Evolutionary conservation across 2,329 filamentous ascomycete species (phyloP), one percentile per base, ranked within the genome.

Genomic region (Juglanconis juglandina): DNA sequence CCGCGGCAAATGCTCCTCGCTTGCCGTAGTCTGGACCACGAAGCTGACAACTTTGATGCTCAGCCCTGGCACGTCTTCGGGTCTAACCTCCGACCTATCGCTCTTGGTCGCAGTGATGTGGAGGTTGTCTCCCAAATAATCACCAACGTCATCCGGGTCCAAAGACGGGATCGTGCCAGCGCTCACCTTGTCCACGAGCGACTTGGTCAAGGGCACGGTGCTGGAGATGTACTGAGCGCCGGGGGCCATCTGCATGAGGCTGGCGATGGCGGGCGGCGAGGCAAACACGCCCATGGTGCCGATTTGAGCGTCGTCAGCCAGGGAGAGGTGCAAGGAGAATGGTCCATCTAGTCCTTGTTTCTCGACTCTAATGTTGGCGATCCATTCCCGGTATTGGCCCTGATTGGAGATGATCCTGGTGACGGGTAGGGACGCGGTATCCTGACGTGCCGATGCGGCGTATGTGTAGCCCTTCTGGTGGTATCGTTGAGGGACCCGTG

Each of bases 261-360:
- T 60, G 5, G 50, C 64, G 39, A 68, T 60, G 10, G 48, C 35
- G 3, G 62, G 65, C 14, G 67, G 70, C 4, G 72, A 67, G 17
- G 80, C 75, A 63, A 87, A 85, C 13, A 86, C 75, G 14, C 81
- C 82, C 64, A 88, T 81, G 0, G 82, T 83, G 2, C 89, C 89
- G 3, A 88, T 79, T 44, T 85, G 75, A 3, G 68, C 65, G 0
- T 81, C 75, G 2, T 78, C 70, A 0, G 87, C 89, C 1, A 92
- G 69, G 73, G 92, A 93, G 61, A 93, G 76, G 68, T 88, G 84
- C 24, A 94, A 76, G 0, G 78, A 79, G 67, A 88, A 91, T 0
- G 87, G 84, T 1, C 81, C 82, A 10, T 81, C 77, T 8, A 89
- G 72, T 2, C 84, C 84, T 60, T 84, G 81, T 63, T 86, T 87